Base-by-base conservation (phyloP, 2,329 filamentous ascomycete species). In the Epichloe uncinata region DNA sequence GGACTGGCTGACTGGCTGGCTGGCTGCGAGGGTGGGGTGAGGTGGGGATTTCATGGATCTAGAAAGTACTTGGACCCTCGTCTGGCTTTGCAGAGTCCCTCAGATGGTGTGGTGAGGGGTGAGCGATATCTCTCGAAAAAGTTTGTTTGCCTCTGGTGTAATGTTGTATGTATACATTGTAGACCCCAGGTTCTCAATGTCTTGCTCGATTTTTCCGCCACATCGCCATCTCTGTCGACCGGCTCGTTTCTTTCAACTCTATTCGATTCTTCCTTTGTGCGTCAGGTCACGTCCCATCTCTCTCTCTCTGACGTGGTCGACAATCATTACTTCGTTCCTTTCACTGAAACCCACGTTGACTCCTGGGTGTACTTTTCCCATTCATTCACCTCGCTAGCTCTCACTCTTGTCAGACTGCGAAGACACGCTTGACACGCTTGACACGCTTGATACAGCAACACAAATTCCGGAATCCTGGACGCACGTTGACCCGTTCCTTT, bases 401-500 rank as follows among this genome's bases (percentile, higher is more conserved):
- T 16, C 20, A 13, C 15, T 15, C 12, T 16, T 26, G 26, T 26
- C n/a, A 6, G n/a, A 11, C n/a, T 5, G 38, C 16, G 15, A 41
- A 18, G 13, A 37, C 12, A 48, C 40, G 22, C 22, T 22, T 22
- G 22, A 37, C 16, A 48, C 40, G 16, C 41, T 30, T 4, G 33
- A 45, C n/a, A n/a, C n/a, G n/a, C n/a, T n/a, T n/a, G n/a, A n/a
- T n/a, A 37, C 42, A 22, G 35, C 20, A 34, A 41, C n/a, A 41
- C 13, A 22, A 48, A 48, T 18, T 20, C 5, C 18, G 4, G 30
- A 33, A 26, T 42, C 36, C 22, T 45, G 34, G 41, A 43, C 40
- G 33, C 41, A 63, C 59, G 56, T 63, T 61, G 60, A 61, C 48
- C 60, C 60, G 57, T 61, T 63, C 53, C 50, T 56, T 59, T 52